These are phyloP conservation scores for Coniosporium tulheliwenetii DNA, from an alignment of 2,329 filamentous ascomycete genomes.

Conservation along the genomic window DNA sequence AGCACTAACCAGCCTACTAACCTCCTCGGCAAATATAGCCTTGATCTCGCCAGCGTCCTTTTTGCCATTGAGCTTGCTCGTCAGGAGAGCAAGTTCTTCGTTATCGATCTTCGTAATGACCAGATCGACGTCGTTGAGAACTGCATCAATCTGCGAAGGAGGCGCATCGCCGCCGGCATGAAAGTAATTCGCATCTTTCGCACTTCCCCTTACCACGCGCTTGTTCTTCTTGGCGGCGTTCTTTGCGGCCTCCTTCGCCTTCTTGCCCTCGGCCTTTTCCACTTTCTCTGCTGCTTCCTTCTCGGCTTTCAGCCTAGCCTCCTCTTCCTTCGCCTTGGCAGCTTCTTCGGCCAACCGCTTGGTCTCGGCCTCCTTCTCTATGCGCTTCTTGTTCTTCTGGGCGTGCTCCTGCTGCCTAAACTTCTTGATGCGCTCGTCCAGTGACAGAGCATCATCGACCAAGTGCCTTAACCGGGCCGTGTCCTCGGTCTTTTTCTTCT, in stretches of 20 bases:
- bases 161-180: constrained; percentile 48
- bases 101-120: constrained; percentile 78
- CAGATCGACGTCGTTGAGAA: constrained; percentile 72
- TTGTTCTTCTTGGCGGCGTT: constrained; percentile 99
- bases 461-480: constrained; percentile 77
- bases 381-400: constrained; percentile 87
- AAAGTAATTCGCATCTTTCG: constrained; percentile 99
- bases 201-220: constrained; percentile 80
- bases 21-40: constrained; percentile 62
- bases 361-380: constrained; percentile 83
- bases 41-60: constrained; percentile 78
- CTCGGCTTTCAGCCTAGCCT: constrained; percentile 63
- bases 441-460: constrained; percentile 70
- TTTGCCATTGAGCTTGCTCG: constrained; percentile 60
- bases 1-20: constrained; percentile 58
- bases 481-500: constrained; percentile 99
- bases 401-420: constrained; percentile 88
- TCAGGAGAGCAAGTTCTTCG: constrained; percentile 76
- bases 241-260: constrained; percentile 97
- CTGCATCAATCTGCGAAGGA: constrained; percentile 64
- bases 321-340: constrained; percentile 66
- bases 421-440: constrained; percentile 91
- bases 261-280: constrained; percentile 73
- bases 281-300: constrained; percentile 77
- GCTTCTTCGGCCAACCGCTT: constrained; percentile 79